Evolutionary conservation across 2,329 filamentous ascomycete species (phyloP).

Genomic region (Cadophora sp.): DNA sequence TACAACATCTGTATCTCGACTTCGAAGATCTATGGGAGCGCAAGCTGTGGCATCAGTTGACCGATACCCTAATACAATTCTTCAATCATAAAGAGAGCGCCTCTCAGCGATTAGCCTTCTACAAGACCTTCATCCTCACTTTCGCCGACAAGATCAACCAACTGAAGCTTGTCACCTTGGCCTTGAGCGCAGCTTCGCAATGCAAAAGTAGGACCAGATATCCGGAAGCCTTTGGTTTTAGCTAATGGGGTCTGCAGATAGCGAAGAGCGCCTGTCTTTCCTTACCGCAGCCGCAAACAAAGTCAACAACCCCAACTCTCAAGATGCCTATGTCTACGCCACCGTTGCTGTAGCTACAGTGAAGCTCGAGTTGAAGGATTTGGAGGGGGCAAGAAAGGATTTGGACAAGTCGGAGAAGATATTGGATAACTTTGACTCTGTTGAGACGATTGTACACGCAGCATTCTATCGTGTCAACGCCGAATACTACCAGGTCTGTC

Average conservation of each 20-base stretch:
- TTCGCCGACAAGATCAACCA: slow-evolving; percentile 99
- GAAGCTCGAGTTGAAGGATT: slow-evolving; percentile 79
- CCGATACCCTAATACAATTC: slow-evolving; percentile 85
- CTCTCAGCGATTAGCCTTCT: slow-evolving; percentile 85
- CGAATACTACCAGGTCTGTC: slow-evolving; percentile 82
- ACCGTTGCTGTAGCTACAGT: slow-evolving; percentile 88
- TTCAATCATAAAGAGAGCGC: slow-evolving; percentile 84
- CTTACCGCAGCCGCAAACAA: slow-evolving; percentile 83
- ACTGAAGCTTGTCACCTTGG: slow-evolving; percentile 92
- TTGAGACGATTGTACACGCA: slow-evolving; percentile 94
- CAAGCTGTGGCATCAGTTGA: slow-evolving; percentile 99
- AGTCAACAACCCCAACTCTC: slow-evolving; percentile 89
- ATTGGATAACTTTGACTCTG: slow-evolving; percentile 89
- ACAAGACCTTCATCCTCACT: slow-evolving; percentile 92
- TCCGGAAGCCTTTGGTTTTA: slow-evolving; percentile 4
- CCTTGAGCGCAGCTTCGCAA: slow-evolving; percentile 84
- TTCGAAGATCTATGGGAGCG: slow-evolving; percentile 99
- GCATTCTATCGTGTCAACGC: slow-evolving; percentile 96
- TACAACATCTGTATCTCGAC: slow-evolving; percentile 85
- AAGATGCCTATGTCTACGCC: slow-evolving; percentile 95
- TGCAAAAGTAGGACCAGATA: slow-evolving; percentile 67
- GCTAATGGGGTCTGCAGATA: slow-evolving; percentile 62
- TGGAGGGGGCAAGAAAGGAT: slow-evolving; percentile 84
- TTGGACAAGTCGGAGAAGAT: slow-evolving; percentile 87
- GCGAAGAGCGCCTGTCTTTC: slow-evolving; percentile 85